Conservation (phyloP, 2,329 filamentous ascomycete species). For the Apiospora sp. region DNA sequence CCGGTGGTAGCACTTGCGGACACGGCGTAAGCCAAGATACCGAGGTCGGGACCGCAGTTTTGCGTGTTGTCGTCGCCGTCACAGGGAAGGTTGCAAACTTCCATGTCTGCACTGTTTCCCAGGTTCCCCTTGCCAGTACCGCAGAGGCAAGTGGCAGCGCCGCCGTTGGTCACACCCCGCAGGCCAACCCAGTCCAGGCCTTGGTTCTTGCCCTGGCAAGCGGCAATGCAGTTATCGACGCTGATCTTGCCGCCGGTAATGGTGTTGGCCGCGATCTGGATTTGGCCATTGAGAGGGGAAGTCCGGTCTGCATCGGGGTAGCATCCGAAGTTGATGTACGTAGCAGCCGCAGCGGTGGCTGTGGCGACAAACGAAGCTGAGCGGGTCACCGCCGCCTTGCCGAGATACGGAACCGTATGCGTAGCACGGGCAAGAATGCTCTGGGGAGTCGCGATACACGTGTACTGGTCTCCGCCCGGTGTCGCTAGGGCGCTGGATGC, state of each 20-base stretch:
- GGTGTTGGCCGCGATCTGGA: too few relatives aligned
- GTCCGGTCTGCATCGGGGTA: background rate
- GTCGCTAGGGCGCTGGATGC: background rate
- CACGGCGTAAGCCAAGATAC: background rate
- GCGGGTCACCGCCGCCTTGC: background rate
- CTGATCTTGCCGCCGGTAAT: background rate
- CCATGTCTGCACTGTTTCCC: background rate
- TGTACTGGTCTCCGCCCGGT: background rate
- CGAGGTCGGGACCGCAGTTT: background rate
- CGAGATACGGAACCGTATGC: background rate
- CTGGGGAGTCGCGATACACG: background rate
- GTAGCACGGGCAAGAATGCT: background rate
- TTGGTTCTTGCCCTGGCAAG: background rate
- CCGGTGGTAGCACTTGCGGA: background rate
- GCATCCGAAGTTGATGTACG: constrained; percentile 5
- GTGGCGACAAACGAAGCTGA: background rate
- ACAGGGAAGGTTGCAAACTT: background rate
- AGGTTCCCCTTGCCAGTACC: background rate
- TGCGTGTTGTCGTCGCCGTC: constrained; percentile 22
- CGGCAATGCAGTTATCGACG: background rate
- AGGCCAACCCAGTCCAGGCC: background rate
- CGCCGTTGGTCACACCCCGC: background rate
- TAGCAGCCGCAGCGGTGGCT: background rate
- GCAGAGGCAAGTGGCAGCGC: background rate
- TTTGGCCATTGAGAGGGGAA: background rate